Evolutionary conservation across 208 protist species (phyloP).

Genomic region (Crithidia fasciculata): DNA sequence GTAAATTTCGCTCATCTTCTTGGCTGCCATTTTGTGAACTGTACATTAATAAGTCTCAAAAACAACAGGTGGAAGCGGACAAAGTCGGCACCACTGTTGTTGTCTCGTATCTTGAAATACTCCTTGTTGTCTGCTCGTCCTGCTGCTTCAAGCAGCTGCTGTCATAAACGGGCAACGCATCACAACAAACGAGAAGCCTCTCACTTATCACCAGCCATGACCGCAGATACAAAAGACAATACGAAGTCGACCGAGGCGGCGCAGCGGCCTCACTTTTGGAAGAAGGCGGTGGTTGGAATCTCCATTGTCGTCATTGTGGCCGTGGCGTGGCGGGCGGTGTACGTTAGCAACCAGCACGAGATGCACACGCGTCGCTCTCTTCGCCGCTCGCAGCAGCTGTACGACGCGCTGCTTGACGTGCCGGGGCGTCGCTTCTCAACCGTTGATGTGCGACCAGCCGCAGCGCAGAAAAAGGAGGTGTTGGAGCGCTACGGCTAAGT

Average conservation of each 20-base stretch:
- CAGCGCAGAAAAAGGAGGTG: conserved; percentile 20
- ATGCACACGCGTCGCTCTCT: conserved; percentile 36
- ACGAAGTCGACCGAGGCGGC: not conserved
- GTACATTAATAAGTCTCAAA: too few relatives aligned
- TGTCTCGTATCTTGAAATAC: too few relatives aligned
- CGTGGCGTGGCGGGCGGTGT: conserved; percentile 56
- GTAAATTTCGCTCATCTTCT: too few relatives aligned
- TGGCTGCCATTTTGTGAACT: too few relatives aligned
- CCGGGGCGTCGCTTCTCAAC: conserved; percentile 64
- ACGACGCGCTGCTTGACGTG: conserved; percentile 47
- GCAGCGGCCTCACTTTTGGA: conserved; percentile 18
- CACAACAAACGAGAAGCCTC: too few relatives aligned
- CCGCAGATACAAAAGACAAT: not conserved
- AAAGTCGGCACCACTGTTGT: too few relatives aligned
- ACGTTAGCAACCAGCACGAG: conserved; percentile 66
- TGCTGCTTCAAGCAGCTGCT: not conserved
- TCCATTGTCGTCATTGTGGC: conserved; percentile 35
- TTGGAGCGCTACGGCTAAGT: conserved; percentile 17
- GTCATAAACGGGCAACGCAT: not conserved
- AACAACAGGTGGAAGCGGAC: too few relatives aligned
- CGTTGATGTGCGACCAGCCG: conserved; percentile 28
- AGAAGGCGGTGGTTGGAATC: conserved; percentile 29
- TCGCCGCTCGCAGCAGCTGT: conserved; percentile 41
- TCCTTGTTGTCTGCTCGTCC: too few relatives aligned
- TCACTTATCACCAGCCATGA: not conserved